Evolutionary conservation across 2,329 filamentous ascomycete species (phyloP), one percentile per base, ranked within the genome.

Genomic region (Phialocephala sp.): DNA sequence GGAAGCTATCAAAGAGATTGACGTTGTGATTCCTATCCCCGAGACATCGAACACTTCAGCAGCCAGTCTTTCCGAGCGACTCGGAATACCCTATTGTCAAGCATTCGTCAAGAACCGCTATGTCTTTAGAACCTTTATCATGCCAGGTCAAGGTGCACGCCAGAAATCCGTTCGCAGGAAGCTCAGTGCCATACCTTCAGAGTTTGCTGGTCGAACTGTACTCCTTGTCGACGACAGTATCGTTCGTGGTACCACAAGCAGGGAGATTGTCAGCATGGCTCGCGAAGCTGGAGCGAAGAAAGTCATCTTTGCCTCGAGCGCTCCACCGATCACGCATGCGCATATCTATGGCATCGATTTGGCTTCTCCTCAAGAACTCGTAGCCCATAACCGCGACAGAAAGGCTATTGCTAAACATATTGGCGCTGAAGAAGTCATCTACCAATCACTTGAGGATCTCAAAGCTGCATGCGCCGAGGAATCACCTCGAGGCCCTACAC

Each of bases 101-200:
- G 93, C 89, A 2, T 94, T 97, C 73, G 89, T 97, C 69, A 96
- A 95, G 84, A 96, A 96, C 78, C 86, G 92, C 60, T 96, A 96
- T 77, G 90, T 96, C 66, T 93, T 92, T 83, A 87, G 92, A 59
- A 96, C 92, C 0, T 95, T 94, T 77, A 94, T 93, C 76, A 91
- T 92, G 89, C 89, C 94, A 1, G 91, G 90, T 35, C 94, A 97
- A 77, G 87, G 87, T 71, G 86, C 89, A 20, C 85, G 94, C 4
- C 88, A 95, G 74, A 94, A 94, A 79, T 91, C 92, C 71, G 93
- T 98, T 11, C 89, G 94, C 4, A 87, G 94, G 58, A 98, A 98
- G 80, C 84, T 98, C 45, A 94, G 91, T 67, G 88, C 94, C 22
- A 97, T 97, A 79, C 87, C 89, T 32, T 88, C 89, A 43, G 93